Evolutionary conservation across 345 rosid species (phyloP), one percentile per base, ranked within the genome.

Genomic region (Bruguiera gymnorhiza): DNA sequence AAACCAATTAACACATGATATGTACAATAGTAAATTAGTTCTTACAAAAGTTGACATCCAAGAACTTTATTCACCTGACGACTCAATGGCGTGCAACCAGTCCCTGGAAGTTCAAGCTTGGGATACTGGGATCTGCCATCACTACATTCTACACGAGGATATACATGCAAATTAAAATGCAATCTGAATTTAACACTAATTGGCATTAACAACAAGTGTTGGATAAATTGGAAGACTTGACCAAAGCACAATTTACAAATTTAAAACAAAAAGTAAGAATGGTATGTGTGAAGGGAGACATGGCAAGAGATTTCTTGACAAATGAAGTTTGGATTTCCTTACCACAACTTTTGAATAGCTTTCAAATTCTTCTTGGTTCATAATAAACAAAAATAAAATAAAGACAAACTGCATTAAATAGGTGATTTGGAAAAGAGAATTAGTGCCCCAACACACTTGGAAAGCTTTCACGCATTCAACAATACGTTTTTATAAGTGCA

Each of bases 101-200:
- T 83, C 32, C 84, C 70, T 37, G 85, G 88, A 73, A 90, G 75
- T 72, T 90, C 97, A 58, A 92, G 84, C 81, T 85, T 87, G 63
- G 92, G 89, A 81, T 88, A 84, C 53, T 78, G 82, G 70, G 98
- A 87, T 62, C 78, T 86, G 54, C 87, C 87, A 73, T 78, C 83
- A 63, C 68, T 76, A 68, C 85, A 88, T 62, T 84, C 97, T 91
- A 75, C 63, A 79, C 32, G 51, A 64, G 73, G 56, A 63, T 18
- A 63, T 20, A 65, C 73, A 63, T 65, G 57, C 30, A 54, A 76
- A 46, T 77, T 58, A 34, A 26, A 66, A 66, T 24, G 20, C 50
- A 70, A n/a, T 39, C 20, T 56, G 36, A 61, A 26, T 29, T 26
- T 36, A 53, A 0, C 10, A 59, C 21, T 20, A 6, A 27, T 24